Conservation (phyloP, 2,329 filamentous ascomycete genomes). For the Xylaria sp. region DNA sequence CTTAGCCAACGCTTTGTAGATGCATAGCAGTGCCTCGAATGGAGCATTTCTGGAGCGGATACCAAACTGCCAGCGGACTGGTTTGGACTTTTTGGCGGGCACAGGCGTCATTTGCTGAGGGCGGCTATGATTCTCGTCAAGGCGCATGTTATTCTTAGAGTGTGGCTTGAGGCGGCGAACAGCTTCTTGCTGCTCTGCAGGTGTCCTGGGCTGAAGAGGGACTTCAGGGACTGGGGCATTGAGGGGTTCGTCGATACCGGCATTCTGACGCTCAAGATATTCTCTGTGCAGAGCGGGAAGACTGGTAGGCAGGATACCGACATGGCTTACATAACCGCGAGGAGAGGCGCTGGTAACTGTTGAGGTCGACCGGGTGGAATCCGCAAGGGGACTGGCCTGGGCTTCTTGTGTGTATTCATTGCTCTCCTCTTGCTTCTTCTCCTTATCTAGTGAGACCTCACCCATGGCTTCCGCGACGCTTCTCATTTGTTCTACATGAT, state of each 20-base stretch:
- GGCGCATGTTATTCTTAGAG: conserved; percentile 74
- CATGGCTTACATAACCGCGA: conserved; percentile 79
- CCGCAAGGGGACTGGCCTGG: conserved; percentile 63
- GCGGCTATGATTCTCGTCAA: conserved; percentile 71
- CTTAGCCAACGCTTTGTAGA: conserved; percentile 90
- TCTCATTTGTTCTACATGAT: conserved; percentile 64
- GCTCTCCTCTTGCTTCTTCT: conserved; percentile 30
- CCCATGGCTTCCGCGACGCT: conserved; percentile 66
- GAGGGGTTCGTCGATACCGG: conserved; percentile 60
- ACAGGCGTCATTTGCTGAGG: conserved; percentile 73
- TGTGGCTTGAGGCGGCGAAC: conserved; percentile 87
- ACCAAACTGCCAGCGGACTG: conserved; percentile 96
- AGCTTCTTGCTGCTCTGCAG: conserved; percentile 84
- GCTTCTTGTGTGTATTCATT: conserved; percentile 46
- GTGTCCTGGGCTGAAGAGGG: conserved; percentile 63
- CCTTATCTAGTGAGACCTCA: conserved; percentile 36
- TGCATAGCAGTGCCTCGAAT: conserved; percentile 92
- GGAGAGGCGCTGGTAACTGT: conserved; percentile 60
- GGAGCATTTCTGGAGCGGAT: conserved; percentile 95
- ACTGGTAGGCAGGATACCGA: conserved; percentile 91
- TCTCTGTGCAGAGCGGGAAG: conserved; percentile 90
- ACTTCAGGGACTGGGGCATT: conserved; percentile 61
- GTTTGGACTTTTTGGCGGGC: conserved; percentile 77
- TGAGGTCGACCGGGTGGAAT: conserved; percentile 66
- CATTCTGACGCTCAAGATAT: conserved; percentile 80